Conservation (phyloP, 148 eudicot species). For the Chenopodium formosanum region DNA sequence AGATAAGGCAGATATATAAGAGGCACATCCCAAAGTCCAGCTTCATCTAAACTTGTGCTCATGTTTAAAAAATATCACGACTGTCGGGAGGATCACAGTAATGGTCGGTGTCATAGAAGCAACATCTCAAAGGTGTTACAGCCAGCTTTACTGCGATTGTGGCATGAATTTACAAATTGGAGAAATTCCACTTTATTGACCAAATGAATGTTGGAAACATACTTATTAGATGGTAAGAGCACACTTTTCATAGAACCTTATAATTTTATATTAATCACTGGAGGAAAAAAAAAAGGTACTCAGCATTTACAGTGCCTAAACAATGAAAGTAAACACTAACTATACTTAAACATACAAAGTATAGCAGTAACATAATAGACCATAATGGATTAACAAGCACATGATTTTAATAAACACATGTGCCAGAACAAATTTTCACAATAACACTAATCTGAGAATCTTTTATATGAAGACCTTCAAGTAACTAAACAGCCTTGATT, state of each 20-base stretch:
- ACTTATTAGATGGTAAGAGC: too few relatives aligned
- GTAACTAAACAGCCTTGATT: background rate
- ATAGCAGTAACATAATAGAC: background rate
- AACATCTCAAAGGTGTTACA: background rate
- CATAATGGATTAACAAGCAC: too few relatives aligned
- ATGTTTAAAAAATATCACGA: background rate
- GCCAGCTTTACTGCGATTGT: background rate
- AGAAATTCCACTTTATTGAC: background rate
- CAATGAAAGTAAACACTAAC: background rate
- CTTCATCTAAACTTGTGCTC: conserved; percentile 1
- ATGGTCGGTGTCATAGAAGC: background rate
- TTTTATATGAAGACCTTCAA: background rate
- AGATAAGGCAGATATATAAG: background rate
- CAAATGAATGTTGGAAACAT: background rate
- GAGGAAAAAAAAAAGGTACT: too few relatives aligned
- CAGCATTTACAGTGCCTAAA: too few relatives aligned
- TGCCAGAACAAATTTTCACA: background rate
- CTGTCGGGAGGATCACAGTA: background rate
- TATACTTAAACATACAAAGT: too few relatives aligned
- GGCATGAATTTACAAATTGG: background rate
- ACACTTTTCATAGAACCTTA: background rate
- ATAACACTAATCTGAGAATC: background rate
- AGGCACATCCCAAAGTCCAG: background rate
- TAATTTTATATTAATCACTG: too few relatives aligned
- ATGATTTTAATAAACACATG: background rate